Percentiles rank a stretch among this genome's conserved stretches.
phyloP scores from a whole-genome alignment of 345 rosid genomes.

The Eutrema yunnanense region DNA sequence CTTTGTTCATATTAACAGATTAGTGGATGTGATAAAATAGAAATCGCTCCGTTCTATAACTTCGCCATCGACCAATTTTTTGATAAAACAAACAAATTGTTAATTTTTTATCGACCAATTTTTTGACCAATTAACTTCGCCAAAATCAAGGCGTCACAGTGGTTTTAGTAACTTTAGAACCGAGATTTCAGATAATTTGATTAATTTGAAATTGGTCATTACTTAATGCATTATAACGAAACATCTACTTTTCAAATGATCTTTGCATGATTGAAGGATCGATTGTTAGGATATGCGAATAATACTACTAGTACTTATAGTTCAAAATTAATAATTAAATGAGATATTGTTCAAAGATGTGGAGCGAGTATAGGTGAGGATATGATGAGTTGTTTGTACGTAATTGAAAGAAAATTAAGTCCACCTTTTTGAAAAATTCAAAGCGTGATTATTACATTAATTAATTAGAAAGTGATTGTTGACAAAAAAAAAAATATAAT shows the following conservation, averaged over 20 bases:
- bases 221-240: no score
- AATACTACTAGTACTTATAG: no score
- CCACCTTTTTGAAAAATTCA: background rate
- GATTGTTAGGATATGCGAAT: no score
- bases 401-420: background rate
- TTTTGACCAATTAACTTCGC: background rate
- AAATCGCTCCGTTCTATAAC: background rate
- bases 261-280: no score
- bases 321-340: no score
- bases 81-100: no score
- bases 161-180: background rate
- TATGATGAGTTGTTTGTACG: background rate
- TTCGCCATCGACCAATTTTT: no score
- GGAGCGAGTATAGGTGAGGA: constrained; percentile 1
- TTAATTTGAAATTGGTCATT: no score
- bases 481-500: no score
- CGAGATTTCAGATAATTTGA: background rate
- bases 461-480: background rate
- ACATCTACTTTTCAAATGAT: no score
- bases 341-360: background rate
- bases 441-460: constrained; percentile 1
- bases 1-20: background rate
- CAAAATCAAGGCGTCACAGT: background rate
- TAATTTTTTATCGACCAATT: background rate
- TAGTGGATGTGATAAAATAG: background rate